A percentile compares a stretch with the other conserved stretches of the same genome.
Evolutionary conservation across 129 eudicot genomes (phyloP).

Genomic region (Daucus carota): DNA sequence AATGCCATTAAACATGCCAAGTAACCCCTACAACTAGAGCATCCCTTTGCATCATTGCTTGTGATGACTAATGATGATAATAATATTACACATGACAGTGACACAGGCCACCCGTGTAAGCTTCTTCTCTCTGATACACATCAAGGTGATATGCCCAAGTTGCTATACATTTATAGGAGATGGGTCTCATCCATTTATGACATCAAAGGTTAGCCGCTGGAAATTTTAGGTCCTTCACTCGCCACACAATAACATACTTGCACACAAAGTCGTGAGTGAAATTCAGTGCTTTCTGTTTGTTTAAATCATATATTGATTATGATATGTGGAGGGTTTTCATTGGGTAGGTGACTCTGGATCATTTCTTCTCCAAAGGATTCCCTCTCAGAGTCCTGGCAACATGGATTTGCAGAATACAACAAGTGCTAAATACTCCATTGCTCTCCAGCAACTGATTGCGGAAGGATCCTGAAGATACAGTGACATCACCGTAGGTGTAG

Average conservation of each 20-base stretch:
- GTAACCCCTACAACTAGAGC: conserved; percentile 11
- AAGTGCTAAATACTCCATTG: conserved; percentile 58
- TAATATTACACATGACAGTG: conserved; percentile 31
- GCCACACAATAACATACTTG: background rate
- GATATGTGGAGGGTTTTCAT: background rate
- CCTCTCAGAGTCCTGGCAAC: background rate
- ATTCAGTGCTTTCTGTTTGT: background rate
- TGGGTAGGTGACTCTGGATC: conserved; percentile 37
- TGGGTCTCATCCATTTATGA: conserved; percentile 77
- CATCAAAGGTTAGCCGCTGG: conserved; percentile 38
- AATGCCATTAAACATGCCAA: conserved; percentile 75
- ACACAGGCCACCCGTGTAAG: conserved; percentile 45
- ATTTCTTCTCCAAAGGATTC: conserved; percentile 29
- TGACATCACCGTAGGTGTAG: background rate
- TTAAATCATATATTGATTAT: background rate
- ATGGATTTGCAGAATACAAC: background rate
- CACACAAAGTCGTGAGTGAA: background rate
- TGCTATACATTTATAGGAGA: conserved; percentile 72
- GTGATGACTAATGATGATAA: background rate
- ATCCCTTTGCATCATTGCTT: background rate
- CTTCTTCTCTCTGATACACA: conserved; percentile 81
- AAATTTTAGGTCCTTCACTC: background rate
- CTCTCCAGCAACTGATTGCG: conserved; percentile 51
- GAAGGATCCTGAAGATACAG: conserved; percentile 31
- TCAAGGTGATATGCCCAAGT: conserved; percentile 68